Conservation (phyloP, 2,329 filamentous ascomycete species). For the Bimuria novae-zelandiae region DNA sequence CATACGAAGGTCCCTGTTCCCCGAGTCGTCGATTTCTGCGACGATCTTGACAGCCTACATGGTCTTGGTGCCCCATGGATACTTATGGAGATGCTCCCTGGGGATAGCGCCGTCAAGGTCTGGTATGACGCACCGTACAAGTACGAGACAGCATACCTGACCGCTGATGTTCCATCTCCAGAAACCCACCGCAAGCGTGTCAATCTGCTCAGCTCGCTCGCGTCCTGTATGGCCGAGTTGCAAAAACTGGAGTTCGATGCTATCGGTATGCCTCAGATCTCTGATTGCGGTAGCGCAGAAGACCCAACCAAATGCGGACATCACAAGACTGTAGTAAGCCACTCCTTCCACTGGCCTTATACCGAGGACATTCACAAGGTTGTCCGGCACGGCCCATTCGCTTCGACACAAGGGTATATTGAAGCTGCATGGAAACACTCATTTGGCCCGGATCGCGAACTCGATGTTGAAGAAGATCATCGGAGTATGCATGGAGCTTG, state of each 20-base stretch:
- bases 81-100: not conserved
- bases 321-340: no score
- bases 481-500: not conserved
- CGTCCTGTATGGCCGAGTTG: not conserved
- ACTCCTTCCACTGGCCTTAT: no score
- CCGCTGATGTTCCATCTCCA: not conserved
- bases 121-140: not conserved
- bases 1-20: not conserved
- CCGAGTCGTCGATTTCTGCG: not conserved
- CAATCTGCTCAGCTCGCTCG: not conserved
- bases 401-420: not conserved
- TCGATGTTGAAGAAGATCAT: no score
- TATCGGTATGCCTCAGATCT: not conserved
- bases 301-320: no score
- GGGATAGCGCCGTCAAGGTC: not conserved
- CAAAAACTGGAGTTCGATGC: no score
- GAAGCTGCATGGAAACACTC: no score
- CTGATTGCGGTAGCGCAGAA: no score
- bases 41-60: not conserved
- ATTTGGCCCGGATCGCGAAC: no score
- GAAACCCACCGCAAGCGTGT: not conserved
- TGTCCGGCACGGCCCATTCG: not conserved
- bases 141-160: not conserved
- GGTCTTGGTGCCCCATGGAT: not conserved
- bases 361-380: not conserved